Evolutionary conservation across 2,329 filamentous ascomycete species (phyloP).

Genomic region (Claviceps paspali): DNA sequence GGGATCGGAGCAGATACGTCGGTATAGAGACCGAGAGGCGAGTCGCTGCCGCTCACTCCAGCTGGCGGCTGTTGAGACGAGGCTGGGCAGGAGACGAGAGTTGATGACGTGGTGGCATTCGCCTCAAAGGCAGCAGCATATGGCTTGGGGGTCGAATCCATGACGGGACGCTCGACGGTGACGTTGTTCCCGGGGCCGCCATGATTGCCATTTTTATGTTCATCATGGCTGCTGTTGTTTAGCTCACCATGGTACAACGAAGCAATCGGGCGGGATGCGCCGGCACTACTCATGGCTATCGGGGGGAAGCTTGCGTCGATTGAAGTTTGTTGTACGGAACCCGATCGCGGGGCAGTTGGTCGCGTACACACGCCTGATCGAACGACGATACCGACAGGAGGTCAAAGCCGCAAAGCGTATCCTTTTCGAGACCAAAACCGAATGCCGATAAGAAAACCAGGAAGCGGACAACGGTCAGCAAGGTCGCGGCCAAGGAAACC

Average conservation of each 20-base stretch:
- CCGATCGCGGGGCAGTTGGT: too few relatives aligned
- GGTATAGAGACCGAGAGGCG: constrained; percentile 24
- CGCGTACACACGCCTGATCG: too few relatives aligned
- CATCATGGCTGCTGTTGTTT: neutral
- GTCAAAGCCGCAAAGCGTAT: too few relatives aligned
- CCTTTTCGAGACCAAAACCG: too few relatives aligned
- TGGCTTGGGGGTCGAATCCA: constrained; percentile 8
- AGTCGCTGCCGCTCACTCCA: constrained; percentile 7
- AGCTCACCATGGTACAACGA: constrained; percentile 12
- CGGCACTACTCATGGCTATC: constrained; percentile 17
- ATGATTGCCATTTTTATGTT: neutral
- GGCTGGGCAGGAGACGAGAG: constrained; percentile 9
- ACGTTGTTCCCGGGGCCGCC: constrained; percentile 3
- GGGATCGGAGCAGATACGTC: constrained; percentile 13
- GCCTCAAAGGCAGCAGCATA: constrained; percentile 13
- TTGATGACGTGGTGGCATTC: constrained; percentile 21
- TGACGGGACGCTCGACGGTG: constrained; percentile 1
- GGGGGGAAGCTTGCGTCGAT: neutral
- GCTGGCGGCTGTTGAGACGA: constrained; percentile 7
- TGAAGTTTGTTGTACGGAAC: too few relatives aligned
- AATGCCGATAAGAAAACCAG: too few relatives aligned
- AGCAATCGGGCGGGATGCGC: constrained; percentile 13
- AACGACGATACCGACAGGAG: too few relatives aligned
- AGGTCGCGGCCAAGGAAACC: too few relatives aligned
- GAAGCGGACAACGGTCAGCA: too few relatives aligned